Conservation (phyloP, 768 basidiomycete species). For the Boletus sp. region DNA sequence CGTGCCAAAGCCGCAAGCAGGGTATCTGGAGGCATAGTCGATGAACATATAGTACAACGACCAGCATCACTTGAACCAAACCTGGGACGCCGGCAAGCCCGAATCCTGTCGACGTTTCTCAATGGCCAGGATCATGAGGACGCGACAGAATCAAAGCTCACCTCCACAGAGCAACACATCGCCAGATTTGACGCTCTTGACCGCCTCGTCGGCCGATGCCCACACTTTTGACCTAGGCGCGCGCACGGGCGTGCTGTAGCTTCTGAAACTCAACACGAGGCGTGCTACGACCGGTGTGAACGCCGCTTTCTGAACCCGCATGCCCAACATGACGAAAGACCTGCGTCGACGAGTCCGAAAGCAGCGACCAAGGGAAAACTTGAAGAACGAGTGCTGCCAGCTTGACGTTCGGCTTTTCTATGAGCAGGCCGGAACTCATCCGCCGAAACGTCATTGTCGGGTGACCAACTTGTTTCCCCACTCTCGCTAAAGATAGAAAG, state of each 20-base stretch:
- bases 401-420: neutral
- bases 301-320: constrained; percentile 13
- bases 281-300: constrained; percentile 19
- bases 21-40: constrained; percentile 52
- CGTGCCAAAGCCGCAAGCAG: constrained; percentile 74
- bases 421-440: constrained; percentile 28
- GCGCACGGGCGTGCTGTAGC: constrained; percentile 27
- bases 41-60: neutral
- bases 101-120: constrained; percentile 57
- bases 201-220: constrained; percentile 77
- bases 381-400: neutral
- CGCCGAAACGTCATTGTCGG: constrained; percentile 8
- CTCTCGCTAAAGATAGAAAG: neutral
- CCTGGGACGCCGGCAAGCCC: constrained; percentile 88
- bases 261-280: constrained; percentile 13
- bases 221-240: constrained; percentile 66
- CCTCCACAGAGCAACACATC: constrained; percentile 80
- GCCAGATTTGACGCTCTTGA: constrained; percentile 80
- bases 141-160: constrained; percentile 34
- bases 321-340: constrained; percentile 20
- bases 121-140: neutral
- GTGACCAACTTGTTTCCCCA: neutral
- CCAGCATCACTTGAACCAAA: constrained; percentile 27
- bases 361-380: neutral
- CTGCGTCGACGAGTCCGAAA: neutral